Evolutionary conservation across 768 basidiomycete genomes (phyloP).

Genomic region (Pisolithus marmoratus): DNA sequence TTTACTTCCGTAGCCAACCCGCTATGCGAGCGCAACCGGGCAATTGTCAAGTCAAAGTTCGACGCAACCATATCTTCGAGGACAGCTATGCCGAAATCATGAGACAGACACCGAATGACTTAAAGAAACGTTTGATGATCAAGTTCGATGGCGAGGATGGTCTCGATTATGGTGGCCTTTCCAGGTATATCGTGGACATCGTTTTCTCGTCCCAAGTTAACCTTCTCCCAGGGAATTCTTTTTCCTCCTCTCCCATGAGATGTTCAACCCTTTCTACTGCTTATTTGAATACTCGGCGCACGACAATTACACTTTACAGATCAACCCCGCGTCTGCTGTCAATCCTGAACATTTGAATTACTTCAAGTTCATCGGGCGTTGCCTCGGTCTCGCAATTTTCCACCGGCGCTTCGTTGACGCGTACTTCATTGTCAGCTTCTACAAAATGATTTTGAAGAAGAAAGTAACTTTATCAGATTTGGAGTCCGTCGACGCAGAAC

Average conservation of each 20-base stretch:
- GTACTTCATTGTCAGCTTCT: constrained; percentile 99
- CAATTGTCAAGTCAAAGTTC: constrained; percentile 98
- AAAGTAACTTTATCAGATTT: constrained; percentile 91
- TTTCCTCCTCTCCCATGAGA: constrained; percentile 98
- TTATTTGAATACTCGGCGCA: constrained; percentile 99
- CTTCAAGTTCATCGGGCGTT: constrained; percentile 99
- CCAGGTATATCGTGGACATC: constrained; percentile 53
- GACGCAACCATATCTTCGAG: constrained; percentile 97
- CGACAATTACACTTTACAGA: constrained; percentile 99
- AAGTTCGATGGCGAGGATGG: constrained; percentile 99
- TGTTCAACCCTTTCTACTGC: constrained; percentile 99
- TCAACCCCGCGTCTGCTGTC: constrained; percentile 96
- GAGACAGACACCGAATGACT: constrained; percentile 95
- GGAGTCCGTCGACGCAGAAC: constrained; percentile 93
- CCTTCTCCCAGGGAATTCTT: constrained; percentile 82
- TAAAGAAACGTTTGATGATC: constrained; percentile 99
- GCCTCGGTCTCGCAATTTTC: constrained; percentile 95
- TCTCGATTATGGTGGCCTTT: constrained; percentile 96
- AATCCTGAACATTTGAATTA: constrained; percentile 99
- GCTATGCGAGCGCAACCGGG: constrained; percentile 97
- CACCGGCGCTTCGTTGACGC: constrained; percentile 98
- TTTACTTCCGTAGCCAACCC: constrained; percentile 98
- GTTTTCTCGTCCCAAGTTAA: constrained; percentile 5
- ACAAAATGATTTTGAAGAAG: constrained; percentile 99
- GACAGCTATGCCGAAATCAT: constrained; percentile 99